Conservation (phyloP, 2,329 filamentous ascomycete genomes). For the Fusarium lyarnte region DNA sequence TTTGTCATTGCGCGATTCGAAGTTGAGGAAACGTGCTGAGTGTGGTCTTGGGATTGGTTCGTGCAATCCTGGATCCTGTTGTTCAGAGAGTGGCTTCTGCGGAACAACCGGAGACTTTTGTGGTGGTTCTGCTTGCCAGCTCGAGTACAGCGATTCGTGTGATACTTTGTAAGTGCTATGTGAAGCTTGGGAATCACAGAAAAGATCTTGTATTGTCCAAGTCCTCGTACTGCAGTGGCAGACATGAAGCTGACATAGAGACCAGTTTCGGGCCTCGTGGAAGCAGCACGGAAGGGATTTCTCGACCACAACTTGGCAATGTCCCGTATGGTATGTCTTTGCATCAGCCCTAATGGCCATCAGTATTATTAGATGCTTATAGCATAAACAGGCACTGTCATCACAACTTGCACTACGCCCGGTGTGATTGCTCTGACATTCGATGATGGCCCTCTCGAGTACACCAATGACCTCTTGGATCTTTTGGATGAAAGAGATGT, state of each 20-base stretch:
- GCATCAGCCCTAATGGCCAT: background rate
- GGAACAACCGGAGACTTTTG: slow-evolving; percentile 50
- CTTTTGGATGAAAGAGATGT: slow-evolving; percentile 44
- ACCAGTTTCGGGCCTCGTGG: slow-evolving; percentile 48
- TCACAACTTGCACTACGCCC: slow-evolving; percentile 49
- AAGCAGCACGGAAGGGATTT: slow-evolving; percentile 44
- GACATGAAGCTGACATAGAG: slow-evolving; percentile 18
- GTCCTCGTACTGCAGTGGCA: background rate
- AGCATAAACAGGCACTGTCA: slow-evolving; percentile 42
- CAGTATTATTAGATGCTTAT: slow-evolving; percentile 30
- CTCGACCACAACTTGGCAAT: slow-evolving; percentile 46
- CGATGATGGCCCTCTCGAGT: slow-evolving; percentile 58
- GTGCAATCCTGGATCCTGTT: slow-evolving; percentile 48
- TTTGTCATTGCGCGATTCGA: slow-evolving; percentile 21
- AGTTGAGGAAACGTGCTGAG: slow-evolving; percentile 36
- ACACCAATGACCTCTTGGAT: slow-evolving; percentile 55
- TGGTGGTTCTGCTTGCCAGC: slow-evolving; percentile 51
- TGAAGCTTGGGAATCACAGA: background rate
- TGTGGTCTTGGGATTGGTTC: slow-evolving; percentile 51
- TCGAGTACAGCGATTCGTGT: slow-evolving; percentile 53
- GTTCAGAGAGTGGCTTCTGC: slow-evolving; percentile 52
- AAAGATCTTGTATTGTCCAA: background rate
- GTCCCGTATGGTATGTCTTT: slow-evolving; percentile 51
- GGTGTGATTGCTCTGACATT: slow-evolving; percentile 57
- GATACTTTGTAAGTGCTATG: slow-evolving; percentile 52